Conservation (phyloP, 1,284 basidiomycete species). For the Veloboletus limbatus region DNA sequence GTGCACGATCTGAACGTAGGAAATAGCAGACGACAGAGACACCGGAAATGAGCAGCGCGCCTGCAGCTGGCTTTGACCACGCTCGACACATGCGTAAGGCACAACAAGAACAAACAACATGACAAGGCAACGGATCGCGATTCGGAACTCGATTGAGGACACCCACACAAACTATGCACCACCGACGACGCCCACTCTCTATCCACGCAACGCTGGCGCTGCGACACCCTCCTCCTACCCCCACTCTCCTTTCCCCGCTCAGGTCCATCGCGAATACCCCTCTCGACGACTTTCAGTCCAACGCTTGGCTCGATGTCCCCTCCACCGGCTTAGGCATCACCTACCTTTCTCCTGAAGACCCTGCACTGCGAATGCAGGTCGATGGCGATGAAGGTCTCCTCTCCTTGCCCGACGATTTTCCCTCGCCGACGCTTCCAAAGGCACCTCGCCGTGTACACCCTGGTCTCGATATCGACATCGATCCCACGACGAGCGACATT, state of each 20-base stretch:
- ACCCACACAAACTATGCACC: too few relatives aligned
- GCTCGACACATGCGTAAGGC: too few relatives aligned
- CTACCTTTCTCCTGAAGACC: too few relatives aligned
- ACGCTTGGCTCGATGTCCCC: conserved; percentile 23
- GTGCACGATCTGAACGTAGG: too few relatives aligned
- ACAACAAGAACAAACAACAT: conserved; percentile 28
- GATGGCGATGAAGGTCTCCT: conserved; percentile 5
- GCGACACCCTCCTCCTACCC: conserved; percentile 22
- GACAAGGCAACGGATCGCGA: too few relatives aligned
- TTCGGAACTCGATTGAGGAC: too few relatives aligned
- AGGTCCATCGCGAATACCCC: conserved; percentile 12
- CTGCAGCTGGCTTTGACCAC: conserved; percentile 1
- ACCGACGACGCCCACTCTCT: too few relatives aligned
- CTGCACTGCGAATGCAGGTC: conserved; percentile 7
- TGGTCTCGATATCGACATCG: conserved; percentile 12
- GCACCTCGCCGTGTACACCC: not conserved
- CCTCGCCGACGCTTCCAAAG: not conserved
- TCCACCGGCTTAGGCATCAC: conserved; percentile 34
- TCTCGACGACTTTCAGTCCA: conserved; percentile 36
- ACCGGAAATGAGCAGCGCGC: conserved; percentile 21
- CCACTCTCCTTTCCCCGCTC: conserved; percentile 33
- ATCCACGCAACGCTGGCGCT: conserved; percentile 31
- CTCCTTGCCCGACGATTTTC: not conserved
- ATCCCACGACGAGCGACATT: conserved; percentile 15
- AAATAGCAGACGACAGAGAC: conserved; percentile 46